Conservation (phyloP, 352 stramenopile genomes). For the Pythium inflatum region DNA sequence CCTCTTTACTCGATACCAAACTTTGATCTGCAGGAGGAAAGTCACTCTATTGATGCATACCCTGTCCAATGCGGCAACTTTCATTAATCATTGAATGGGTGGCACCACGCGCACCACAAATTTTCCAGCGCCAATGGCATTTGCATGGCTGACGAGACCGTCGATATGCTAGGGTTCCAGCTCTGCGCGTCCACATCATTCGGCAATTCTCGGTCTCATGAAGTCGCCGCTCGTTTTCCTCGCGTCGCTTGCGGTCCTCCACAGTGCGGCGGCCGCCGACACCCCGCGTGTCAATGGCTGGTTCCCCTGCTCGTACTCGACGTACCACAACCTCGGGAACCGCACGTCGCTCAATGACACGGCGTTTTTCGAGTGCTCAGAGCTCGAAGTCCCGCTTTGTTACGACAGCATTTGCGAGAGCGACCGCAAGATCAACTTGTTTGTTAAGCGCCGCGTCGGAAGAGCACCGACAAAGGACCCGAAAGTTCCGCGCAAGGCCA, state of each 20-base stretch:
- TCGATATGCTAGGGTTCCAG: background rate
- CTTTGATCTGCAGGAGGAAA: no score
- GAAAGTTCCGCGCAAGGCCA: conserved; percentile 1
- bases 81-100: no score
- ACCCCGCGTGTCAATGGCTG: conserved; percentile 55
- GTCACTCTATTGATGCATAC: no score
- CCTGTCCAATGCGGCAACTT: no score
- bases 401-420: conserved; percentile 67
- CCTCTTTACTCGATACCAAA: no score
- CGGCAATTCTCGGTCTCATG: background rate
- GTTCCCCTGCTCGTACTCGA: conserved; percentile 54
- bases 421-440: conserved; percentile 56
- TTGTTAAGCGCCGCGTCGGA: conserved; percentile 37
- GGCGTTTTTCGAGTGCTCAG: conserved; percentile 54
- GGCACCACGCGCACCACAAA: no score
- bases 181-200: background rate
- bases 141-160: no score
- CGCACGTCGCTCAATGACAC: background rate
- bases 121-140: no score
- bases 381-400: conserved; percentile 73
- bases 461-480: background rate
- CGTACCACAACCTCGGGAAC: conserved; percentile 16
- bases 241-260: background rate
- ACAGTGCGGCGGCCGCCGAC: background rate
- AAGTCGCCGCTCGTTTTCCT: conserved; percentile 8